A percentile compares a stretch with the other conserved stretches of the same genome.
phyloP scores from a whole-genome alignment of 306 rosid species.

The Dalbergia cultrata region DNA sequence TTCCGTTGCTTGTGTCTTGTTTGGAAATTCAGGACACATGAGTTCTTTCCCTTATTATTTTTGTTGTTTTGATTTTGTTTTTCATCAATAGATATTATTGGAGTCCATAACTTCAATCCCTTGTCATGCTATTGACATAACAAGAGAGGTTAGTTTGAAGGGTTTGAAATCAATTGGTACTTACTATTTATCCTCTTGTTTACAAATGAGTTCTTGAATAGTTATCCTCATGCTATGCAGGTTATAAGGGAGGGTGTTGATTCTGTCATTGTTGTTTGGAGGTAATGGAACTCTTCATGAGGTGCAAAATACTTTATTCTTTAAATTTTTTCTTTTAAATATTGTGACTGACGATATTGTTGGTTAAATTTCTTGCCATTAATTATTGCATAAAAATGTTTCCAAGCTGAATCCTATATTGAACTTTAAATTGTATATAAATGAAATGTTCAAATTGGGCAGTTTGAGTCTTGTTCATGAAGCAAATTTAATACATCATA shows the following conservation, averaged over 20 bases:
- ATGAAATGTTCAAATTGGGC: no score
- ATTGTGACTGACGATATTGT: not conserved
- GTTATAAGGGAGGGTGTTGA: conserved; percentile 93
- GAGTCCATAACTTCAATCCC: conserved; percentile 95
- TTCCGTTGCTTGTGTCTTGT: not conserved
- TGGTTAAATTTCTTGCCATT: conserved; percentile 15
- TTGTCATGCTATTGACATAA: conserved; percentile 91
- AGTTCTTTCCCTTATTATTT: not conserved
- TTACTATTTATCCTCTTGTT: not conserved
- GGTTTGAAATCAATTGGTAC: conserved; percentile 36
- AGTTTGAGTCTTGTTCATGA: no score
- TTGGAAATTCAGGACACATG: conserved; percentile 13
- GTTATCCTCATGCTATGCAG: conserved; percentile 52
- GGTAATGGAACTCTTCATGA: conserved; percentile 99
- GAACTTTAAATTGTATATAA: no score
- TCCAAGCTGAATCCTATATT: conserved; percentile 1
- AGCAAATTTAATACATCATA: no score
- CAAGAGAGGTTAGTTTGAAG: conserved; percentile 78
- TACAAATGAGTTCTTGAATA: conserved; percentile 19
- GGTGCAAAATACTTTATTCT: conserved; percentile 55
- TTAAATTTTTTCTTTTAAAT: not conserved
- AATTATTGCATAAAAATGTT: not conserved
- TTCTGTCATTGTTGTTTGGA: conserved; percentile 91
- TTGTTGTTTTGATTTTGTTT: conserved; percentile 18
- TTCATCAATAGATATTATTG: conserved; percentile 69